Conservation (phyloP, 2,329 filamentous ascomycete genomes). For the Trichoderma sp. region DNA sequence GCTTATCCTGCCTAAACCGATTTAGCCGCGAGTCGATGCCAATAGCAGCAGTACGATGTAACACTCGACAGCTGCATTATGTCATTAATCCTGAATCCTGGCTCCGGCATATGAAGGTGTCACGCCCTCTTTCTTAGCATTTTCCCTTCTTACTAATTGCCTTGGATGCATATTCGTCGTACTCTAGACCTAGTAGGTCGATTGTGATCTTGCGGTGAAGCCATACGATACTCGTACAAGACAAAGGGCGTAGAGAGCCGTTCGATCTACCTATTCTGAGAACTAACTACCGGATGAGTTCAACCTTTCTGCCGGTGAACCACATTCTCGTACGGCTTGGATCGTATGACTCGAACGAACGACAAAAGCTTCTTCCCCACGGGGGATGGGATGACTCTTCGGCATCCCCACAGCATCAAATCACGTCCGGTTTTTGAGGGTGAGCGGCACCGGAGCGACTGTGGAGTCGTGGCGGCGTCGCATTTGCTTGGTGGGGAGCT, state of each 20-base stretch:
- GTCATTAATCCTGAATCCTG: neutral
- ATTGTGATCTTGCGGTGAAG: neutral
- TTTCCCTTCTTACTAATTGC: neutral
- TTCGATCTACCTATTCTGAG: neutral
- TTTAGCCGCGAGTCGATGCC: neutral
- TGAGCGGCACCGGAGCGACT: neutral
- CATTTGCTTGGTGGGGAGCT: neutral
- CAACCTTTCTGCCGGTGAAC: neutral
- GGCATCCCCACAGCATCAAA: neutral
- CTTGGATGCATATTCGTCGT: neutral
- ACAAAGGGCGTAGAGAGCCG: neutral
- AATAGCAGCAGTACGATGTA: neutral
- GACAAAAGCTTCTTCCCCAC: constrained; percentile 7
- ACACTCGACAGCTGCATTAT: neutral
- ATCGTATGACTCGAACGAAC: neutral
- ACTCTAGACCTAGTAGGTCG: neutral
- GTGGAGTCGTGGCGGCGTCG: neutral
- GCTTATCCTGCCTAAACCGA: constrained; percentile 1
- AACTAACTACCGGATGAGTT: neutral
- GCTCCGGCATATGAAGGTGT: neutral
- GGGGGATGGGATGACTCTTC: constrained; percentile 12
- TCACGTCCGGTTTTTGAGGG: neutral
- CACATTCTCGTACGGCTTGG: neutral
- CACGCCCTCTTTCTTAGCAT: neutral
- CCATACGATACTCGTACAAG: neutral